Percentiles rank a stretch among this genome's conserved stretches.
Conservation (phyloP, 2,329 filamentous ascomycete genomes). For the Gliomastix tumulicola region DNA sequence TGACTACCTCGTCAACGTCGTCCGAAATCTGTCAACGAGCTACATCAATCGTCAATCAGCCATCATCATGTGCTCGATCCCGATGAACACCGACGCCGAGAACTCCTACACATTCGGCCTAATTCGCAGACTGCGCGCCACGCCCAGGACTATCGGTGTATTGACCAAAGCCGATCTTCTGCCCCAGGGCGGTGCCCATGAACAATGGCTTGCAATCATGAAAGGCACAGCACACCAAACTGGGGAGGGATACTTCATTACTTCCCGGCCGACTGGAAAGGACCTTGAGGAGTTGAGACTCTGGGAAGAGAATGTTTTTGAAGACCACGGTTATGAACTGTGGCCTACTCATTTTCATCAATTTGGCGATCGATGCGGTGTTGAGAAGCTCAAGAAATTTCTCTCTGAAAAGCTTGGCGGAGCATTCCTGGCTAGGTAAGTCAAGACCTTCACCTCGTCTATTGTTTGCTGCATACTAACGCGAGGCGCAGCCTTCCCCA, state of each 20-base stretch:
- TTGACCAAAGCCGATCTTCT: constrained; percentile 80
- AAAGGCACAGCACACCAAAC: constrained; percentile 53
- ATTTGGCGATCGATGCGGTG: constrained; percentile 43
- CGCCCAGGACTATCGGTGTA: constrained; percentile 61
- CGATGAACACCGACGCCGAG: constrained; percentile 72
- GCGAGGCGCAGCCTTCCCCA: constrained; percentile 34
- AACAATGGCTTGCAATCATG: constrained; percentile 59
- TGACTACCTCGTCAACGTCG: constrained; percentile 62
- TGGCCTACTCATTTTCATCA: constrained; percentile 43
- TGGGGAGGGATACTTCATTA: constrained; percentile 72
- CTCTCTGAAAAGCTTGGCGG: constrained; percentile 45
- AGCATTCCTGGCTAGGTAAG: constrained; percentile 44
- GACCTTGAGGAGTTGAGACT: constrained; percentile 42
- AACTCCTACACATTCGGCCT: constrained; percentile 66
- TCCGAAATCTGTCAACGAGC: constrained; percentile 60
- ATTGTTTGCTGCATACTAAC: constrained; percentile 14
- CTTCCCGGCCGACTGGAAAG: constrained; percentile 57
- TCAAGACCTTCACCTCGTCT: no score
- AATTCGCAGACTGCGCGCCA: constrained; percentile 50
- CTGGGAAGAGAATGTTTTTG: constrained; percentile 48
- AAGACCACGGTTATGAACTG: constrained; percentile 21
- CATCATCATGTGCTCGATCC: constrained; percentile 69
- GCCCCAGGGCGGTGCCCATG: constrained; percentile 35
- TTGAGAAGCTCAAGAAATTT: constrained; percentile 44
- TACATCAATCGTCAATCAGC: constrained; percentile 66